Evolutionary conservation across 768 basidiomycete genomes (phyloP).

Genomic region (Hygrocybe punicea): DNA sequence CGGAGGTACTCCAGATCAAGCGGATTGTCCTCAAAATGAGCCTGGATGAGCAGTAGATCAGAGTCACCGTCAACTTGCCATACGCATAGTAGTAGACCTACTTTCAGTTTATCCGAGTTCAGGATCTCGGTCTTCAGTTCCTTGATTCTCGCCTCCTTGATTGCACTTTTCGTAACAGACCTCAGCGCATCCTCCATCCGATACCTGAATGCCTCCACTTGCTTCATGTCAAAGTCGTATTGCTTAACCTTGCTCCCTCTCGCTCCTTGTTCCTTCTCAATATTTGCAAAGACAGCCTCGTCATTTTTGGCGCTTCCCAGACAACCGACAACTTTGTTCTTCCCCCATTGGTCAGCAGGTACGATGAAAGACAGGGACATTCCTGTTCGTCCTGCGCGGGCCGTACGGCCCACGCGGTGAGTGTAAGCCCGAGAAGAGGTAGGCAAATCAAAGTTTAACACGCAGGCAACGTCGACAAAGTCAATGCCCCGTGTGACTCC

Average conservation of each 20-base stretch:
- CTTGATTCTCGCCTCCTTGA: slow-evolving; percentile 89
- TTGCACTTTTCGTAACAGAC: slow-evolving; percentile 78
- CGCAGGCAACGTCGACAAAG: slow-evolving; percentile 94
- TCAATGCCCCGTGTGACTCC: slow-evolving; percentile 95
- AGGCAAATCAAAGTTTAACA: slow-evolving; percentile 98
- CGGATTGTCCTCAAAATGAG: slow-evolving; percentile 97
- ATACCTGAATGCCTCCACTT: slow-evolving; percentile 96
- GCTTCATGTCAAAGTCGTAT: slow-evolving; percentile 91
- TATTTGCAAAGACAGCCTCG: slow-evolving; percentile 70
- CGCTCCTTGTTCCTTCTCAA: slow-evolving; percentile 71
- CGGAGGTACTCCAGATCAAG: slow-evolving; percentile 86
- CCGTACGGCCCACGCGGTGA: slow-evolving; percentile 94
- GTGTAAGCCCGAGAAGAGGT: slow-evolving; percentile 83
- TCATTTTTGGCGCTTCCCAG: slow-evolving; percentile 71
- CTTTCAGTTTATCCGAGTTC: slow-evolving; percentile 96
- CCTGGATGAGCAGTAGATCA: slow-evolving; percentile 44
- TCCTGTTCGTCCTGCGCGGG: slow-evolving; percentile 90
- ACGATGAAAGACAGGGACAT: slow-evolving; percentile 90
- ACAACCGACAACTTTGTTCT: slow-evolving; percentile 67
- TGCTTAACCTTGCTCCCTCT: slow-evolving; percentile 67
- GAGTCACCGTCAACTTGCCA: neutral
- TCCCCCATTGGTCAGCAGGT: slow-evolving; percentile 62
- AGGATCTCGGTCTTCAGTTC: slow-evolving; percentile 91
- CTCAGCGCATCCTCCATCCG: slow-evolving; percentile 95
- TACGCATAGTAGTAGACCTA: slow-evolving; percentile 31